Evolutionary conservation across 179 eudicot species (phyloP), one percentile per base, ranked within the genome.

Genomic region (Sideroxylon spinosum): DNA sequence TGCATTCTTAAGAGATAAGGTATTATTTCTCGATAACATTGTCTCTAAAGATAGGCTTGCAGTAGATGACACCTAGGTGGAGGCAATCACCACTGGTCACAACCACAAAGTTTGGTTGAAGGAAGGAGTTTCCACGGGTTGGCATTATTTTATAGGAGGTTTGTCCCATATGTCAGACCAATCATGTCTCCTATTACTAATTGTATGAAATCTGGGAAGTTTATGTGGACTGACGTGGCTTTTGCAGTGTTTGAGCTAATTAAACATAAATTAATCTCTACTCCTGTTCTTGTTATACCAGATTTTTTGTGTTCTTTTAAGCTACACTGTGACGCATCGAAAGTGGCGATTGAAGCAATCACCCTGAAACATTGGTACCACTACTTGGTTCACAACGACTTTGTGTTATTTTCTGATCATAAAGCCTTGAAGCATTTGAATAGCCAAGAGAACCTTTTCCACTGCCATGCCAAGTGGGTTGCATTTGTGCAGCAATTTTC

Each of bases 351-450:
- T n/a, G n/a, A n/a, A n/a, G n/a, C n/a, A n/a, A n/a, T n/a, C n/a
- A n/a, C 56, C 16, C n/a, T 52, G 7, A 10, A 52, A 13, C 56
- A 52, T 10, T 52, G 56, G 56, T 2, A 52, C 7, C 78, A 76
- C 23, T 76, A 76, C 20, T 50, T 76, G 0, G 2, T 76, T 23
- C 71, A 44, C 37, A 32, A 19, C 9, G 71, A 76, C 17, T 76
- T 76, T 25, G 59, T 76, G 4, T 25, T 76, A 9, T 62, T 62
- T 13, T 26, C 46, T 26, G 78, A 76, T 25, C 78, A 76, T 46
- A 60, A 64, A 2, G 61, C 78, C 0, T 25, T 76, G 13, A 76
- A 76, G 9, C 70, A 76, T 62, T n/a, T 76, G 4, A 7, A 52
- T 0, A 62, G 60, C 4, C 71, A 76, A 48, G 70, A 76, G 0